phyloP scores from a whole-genome alignment of 1,139 yeast species.

The Eremothecium sinecaudum region DNA sequence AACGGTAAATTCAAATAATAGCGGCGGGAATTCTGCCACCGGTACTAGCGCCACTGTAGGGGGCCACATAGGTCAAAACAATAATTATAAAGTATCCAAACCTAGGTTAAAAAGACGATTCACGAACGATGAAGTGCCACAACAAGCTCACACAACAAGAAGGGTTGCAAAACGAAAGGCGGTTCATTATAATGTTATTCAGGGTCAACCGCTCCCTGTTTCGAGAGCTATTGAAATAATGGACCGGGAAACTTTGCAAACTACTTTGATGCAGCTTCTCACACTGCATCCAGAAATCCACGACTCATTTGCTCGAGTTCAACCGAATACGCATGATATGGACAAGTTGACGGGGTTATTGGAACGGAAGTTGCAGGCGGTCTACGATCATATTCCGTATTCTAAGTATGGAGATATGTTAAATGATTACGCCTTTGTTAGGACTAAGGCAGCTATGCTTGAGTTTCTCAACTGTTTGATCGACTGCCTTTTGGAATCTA shows the following conservation, averaged over 20 bases:
- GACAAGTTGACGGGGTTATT: constrained; percentile 20
- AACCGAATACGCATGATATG: constrained; percentile 15
- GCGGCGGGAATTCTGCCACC: constrained; percentile 1
- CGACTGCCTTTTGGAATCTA: constrained; percentile 68
- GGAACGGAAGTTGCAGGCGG: constrained; percentile 19
- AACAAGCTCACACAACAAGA: not conserved
- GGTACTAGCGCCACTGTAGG: constrained; percentile 1
- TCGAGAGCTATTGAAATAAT: constrained; percentile 26
- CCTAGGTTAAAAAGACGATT: constrained; percentile 11
- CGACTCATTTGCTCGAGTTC: constrained; percentile 15
- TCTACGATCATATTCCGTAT: constrained; percentile 25
- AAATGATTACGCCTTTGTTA: constrained; percentile 74
- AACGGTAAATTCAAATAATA: constrained; percentile 1
- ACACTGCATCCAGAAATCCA: constrained; percentile 24
- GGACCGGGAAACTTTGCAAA: constrained; percentile 23
- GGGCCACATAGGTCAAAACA: constrained; percentile 1
- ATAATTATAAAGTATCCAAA: constrained; percentile 7
- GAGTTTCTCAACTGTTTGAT: constrained; percentile 71
- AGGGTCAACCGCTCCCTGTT: constrained; percentile 28
- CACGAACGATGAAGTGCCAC: constrained; percentile 7
- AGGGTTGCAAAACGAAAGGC: constrained; percentile 13
- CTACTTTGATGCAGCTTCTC: constrained; percentile 20
- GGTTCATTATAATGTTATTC: constrained; percentile 15
- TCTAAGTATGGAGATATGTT: constrained; percentile 18
- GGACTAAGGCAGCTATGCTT: constrained; percentile 64